Conservation (phyloP, 164 flowering plant species). For the Liquidambar formosana region DNA sequence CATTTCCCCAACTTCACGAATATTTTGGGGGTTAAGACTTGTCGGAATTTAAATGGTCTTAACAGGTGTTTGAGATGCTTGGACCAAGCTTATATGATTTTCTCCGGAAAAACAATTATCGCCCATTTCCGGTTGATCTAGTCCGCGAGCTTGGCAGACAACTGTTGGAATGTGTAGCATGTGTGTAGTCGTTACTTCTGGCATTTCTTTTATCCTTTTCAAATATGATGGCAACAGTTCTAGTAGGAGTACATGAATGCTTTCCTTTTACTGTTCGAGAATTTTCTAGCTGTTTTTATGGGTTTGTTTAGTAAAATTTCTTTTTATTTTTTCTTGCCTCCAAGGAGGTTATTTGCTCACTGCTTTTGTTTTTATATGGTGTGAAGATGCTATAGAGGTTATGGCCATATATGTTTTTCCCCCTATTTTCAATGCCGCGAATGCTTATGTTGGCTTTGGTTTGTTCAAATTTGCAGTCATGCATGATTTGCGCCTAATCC, state of each 20-base stretch:
- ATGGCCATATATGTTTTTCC: neutral
- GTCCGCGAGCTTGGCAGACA: constrained; percentile 64
- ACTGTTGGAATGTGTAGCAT: constrained; percentile 62
- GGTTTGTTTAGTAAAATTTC: neutral
- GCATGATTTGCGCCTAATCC: constrained; percentile 50
- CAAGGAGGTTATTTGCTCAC: neutral
- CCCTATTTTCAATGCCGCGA: neutral
- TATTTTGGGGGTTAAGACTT: constrained; percentile 17
- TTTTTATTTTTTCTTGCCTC: neutral
- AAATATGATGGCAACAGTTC: neutral
- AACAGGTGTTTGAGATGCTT: constrained; percentile 69
- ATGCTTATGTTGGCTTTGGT: constrained; percentile 1
- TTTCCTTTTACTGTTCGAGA: neutral
- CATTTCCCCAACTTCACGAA: constrained; percentile 17
- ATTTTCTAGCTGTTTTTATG: neutral
- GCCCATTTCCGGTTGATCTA: constrained; percentile 59
- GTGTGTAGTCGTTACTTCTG: constrained; percentile 34
- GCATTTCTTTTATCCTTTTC: constrained; percentile 7
- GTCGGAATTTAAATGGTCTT: constrained; percentile 33
- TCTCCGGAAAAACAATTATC: constrained; percentile 56
- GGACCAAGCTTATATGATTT: constrained; percentile 66
- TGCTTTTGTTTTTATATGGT: neutral
- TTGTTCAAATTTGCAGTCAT: constrained; percentile 34
- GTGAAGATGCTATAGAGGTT: neutral
- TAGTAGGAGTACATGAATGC: neutral